These are phyloP conservation scores for Nepenthes gracilis DNA, from an alignment of 148 eudicot species.

Conservation along the genomic window DNA sequence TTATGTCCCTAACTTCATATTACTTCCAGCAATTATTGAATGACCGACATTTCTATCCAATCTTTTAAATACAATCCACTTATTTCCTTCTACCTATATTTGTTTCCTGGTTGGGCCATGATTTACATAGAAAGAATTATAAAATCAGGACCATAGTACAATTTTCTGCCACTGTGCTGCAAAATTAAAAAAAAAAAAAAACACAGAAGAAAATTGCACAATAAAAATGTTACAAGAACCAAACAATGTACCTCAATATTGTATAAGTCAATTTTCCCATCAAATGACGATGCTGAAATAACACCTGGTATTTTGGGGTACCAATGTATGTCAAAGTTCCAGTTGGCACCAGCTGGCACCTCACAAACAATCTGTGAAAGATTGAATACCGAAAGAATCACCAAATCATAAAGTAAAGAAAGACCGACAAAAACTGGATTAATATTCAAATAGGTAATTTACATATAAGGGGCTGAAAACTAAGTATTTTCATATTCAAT, in stretches of 20 bases:
- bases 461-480: not conserved
- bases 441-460: not conserved
- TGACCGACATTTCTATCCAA: too few species aligned
- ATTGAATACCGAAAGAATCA: constrained; percentile 5
- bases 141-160: too few species aligned
- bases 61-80: too few species aligned
- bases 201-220: not conserved
- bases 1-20: too few species aligned
- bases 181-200: not conserved
- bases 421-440: not conserved
- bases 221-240: not conserved
- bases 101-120: too few species aligned
- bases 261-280: constrained; percentile 85
- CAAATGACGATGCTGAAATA: constrained; percentile 96
- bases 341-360: constrained; percentile 84
- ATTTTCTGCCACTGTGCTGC: too few species aligned
- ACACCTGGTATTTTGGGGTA: constrained; percentile 88
- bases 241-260: constrained; percentile 67
- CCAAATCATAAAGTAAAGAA: constrained; percentile 3
- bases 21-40: too few species aligned
- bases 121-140: too few species aligned
- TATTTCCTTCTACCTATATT: too few species aligned
- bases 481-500: too few species aligned
- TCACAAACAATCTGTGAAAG: constrained; percentile 74
- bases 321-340: constrained; percentile 98